Conservation (phyloP, 306 rosid species). For the Rosa multiflora region DNA sequence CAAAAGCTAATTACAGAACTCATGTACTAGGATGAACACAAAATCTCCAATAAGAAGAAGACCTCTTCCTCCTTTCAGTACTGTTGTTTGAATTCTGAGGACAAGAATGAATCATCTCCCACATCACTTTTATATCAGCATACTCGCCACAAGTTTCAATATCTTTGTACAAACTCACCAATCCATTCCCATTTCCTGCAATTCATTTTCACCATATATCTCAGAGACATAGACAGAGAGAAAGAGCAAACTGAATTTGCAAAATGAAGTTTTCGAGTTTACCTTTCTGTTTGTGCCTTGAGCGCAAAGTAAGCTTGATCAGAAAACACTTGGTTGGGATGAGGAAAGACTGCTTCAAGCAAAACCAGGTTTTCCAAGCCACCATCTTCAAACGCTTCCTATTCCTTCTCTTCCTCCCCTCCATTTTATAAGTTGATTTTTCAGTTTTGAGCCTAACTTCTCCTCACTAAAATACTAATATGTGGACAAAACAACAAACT, state of each 20-base stretch:
- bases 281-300: conserved; percentile 52
- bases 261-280: conserved; percentile 14
- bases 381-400: conserved; percentile 45
- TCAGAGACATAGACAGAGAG: conserved; percentile 13
- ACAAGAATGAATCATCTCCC: conserved; percentile 82
- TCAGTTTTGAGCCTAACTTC: conserved; percentile 9
- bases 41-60: conserved; percentile 37
- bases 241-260: neutral
- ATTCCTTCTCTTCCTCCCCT: conserved; percentile 12
- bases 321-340: conserved; percentile 49
- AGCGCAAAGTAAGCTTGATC: conserved; percentile 40
- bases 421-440: conserved; percentile 42
- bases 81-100: conserved; percentile 33
- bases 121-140: conserved; percentile 82
- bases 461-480: conserved; percentile 26
- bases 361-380: conserved; percentile 43
- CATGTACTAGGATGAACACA: conserved; percentile 45
- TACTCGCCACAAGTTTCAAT: conserved; percentile 78
- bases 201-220: conserved; percentile 9
- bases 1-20: neutral
- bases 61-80: conserved; percentile 20
- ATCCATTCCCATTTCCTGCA: conserved; percentile 58
- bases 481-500: conserved; percentile 37
- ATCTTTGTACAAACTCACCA: conserved; percentile 61
- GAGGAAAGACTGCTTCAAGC: conserved; percentile 50